Base-by-base conservation (phyloP, 164 flowering plant species). In the Stephania yunnanensis region DNA sequence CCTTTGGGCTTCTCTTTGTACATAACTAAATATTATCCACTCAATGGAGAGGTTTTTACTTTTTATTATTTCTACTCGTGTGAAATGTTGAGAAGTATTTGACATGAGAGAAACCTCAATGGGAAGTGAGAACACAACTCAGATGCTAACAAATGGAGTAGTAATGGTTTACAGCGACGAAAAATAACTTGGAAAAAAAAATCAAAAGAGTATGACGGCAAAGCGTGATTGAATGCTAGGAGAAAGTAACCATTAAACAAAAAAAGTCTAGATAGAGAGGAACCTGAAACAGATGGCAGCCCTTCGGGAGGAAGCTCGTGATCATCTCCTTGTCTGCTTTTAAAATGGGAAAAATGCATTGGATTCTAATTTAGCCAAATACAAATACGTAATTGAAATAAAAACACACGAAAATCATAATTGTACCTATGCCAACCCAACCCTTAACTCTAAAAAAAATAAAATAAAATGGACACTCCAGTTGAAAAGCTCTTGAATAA, bases 221-320 rank as follows among this genome's bases (percentile, higher is more conserved):
- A 61, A 20, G 20, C 5, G 69, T 31, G 29, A 65, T 4, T 65
- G 29, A 36, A 48, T 42, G 30, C 1, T 19, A 72, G 46, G 7
- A 22, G 10, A 72, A 73, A 52, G 1, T 17, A 64, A 67, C n/a
- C 36, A 36, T 36, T 36, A 46, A 36, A 7, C 3, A 46, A 58
- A 53, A 58, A 6, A 29, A 50, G 11, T 53, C 8, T 22, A 52
- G 53, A 20, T 15, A 52, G 70, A 53, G 31, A 46, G 19, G 17
- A 72, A 89, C 91, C 93, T 88, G 88, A 75, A 63, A 88, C 85
- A 66, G 85, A 71, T 71, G 81, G 79, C 72, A 80, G 71, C 71
- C 84, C 85, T 74, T 83, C 88, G 63, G 82, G 75, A 53, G 77
- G 69, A 80, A 77, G 72, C 69, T 80, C 86, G 64, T 29, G 70